Base-by-base conservation (phyloP, 306 rosid species). In the Fagus crenata region DNA sequence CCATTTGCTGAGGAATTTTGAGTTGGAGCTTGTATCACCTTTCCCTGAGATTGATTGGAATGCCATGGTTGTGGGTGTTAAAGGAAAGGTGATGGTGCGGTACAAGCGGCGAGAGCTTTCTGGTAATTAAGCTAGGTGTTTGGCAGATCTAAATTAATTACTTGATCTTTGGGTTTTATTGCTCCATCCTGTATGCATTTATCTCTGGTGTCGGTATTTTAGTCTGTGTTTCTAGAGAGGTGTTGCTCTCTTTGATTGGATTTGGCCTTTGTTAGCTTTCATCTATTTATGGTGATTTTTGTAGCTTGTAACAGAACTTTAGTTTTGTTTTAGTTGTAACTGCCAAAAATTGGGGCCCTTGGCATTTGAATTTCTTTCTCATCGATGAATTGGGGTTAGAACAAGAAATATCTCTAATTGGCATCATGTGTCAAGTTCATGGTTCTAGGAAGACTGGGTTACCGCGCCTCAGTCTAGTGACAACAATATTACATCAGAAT, bases 61-160 rank as follows among this genome's bases (percentile, higher is more conserved):
- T 81, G 98, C 98, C 85, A 95, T 95, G 98, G 97, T 95, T 72
- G 98, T 95, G 0, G 98, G 98, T 54, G 98, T 95, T 67, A 95
- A 95, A 74, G 98, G 97, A 37, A 85, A 90, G 82, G 97, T 90
- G 43, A 92, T 95, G 98, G 97, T 92, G 36, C 91, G 96, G 22
- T 95, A 95, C 77, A 95, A 92, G 86, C 82, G 97, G 13, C 81
- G 89, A 87, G 83, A 75, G 79, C 97, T 95, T 67, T 83, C 86
- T 18, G 84, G 80, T 70, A 49, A 84, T 42, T 89, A 78, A 53
- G 77, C 51, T 54, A 49, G 37, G 75, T 33, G 40, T 7, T 72
- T 28, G 36, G 54, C 31, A 11, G 31, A 32, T 58, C 28, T 41
- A 46, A 37, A 17, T 65, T n/a, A 37, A 17, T 64, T 43, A 64